Evolutionary conservation across 2,329 filamentous ascomycete genomes (phyloP).

Genomic region (Juglanconis juglandina): DNA sequence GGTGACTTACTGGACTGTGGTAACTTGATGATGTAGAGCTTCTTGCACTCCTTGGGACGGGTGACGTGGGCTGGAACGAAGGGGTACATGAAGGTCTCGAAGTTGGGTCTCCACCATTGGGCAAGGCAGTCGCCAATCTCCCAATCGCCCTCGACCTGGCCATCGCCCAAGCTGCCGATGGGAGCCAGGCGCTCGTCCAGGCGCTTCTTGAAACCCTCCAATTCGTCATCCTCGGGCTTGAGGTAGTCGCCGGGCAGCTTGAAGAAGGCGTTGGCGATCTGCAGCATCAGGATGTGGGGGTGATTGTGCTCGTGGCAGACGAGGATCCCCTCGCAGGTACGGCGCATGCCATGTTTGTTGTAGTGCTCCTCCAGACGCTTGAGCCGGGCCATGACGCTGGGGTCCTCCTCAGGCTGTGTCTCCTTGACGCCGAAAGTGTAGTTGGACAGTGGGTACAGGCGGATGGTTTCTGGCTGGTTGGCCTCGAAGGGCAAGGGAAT

Average conservation of each 20-base stretch:
- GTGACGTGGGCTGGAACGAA: constrained; percentile 96
- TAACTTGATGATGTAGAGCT: constrained; percentile 94
- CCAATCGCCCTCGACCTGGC: constrained; percentile 84
- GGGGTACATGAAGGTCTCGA: constrained; percentile 99
- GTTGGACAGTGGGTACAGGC: constrained; percentile 91
- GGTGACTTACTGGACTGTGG: constrained; percentile 74
- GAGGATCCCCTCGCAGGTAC: constrained; percentile 93
- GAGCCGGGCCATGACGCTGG: constrained; percentile 86
- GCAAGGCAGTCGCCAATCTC: constrained; percentile 90
- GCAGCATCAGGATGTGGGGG: constrained; percentile 96
- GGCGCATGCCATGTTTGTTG: constrained; percentile 85
- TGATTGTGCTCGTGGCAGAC: constrained; percentile 99
- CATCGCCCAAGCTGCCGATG: constrained; percentile 80
- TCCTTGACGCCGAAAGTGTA: constrained; percentile 99
- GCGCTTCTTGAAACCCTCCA: constrained; percentile 89
- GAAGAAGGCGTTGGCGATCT: constrained; percentile 99
- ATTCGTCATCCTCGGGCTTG: constrained; percentile 81
- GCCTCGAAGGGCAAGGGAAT: constrained; percentile 80
- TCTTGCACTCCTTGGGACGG: constrained; percentile 97
- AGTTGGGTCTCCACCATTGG: constrained; percentile 98
- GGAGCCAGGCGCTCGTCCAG: constrained; percentile 92
- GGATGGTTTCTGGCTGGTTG: constrained; percentile 85
- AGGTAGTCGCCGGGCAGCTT: constrained; percentile 97
- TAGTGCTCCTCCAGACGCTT: constrained; percentile 97
- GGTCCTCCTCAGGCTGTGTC: constrained; percentile 95